Base-by-base conservation (phyloP, 2,329 filamentous ascomycete genomes). In the Daldinia sp. region DNA sequence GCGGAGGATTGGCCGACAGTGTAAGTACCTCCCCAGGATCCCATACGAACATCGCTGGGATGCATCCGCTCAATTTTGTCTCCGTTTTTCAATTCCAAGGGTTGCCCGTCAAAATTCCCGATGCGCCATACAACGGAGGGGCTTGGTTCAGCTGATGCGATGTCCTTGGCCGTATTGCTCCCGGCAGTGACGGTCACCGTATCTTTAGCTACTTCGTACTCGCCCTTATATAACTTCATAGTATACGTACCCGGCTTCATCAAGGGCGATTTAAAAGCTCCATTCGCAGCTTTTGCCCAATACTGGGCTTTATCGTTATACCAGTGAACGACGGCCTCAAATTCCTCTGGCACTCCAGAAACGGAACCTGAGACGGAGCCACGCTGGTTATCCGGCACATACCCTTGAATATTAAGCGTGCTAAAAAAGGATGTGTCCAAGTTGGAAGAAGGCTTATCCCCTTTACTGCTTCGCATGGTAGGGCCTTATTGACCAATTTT, bases 31-130 rank as follows among this genome's bases (percentile, higher is more conserved):
- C 68, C 68, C 68, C 68, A 70, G 20, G 68, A 63, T 7, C 44
- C 44, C 68, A 70, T 70, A 0, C 68, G 68, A 10, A 39, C 28
- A 13, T 70, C 68, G 50, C 58, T 68, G 3, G 68, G 68, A 56
- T 70, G 68, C 68, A 70, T 68, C 13, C 68, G 59, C 13, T 70
- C 68, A 13, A 70, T 70, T 44, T 68, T 70, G 33, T 70, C 62
- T 26, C 65, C 68, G 10, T 70, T 70, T 53, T 67, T 70, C 55
- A 70, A 28, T 44, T 70, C 68, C 5, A 65, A 35, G 2, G 68
- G 68, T 7, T 48, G 53, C 10, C 68, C 68, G 26, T 70, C 68
- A 30, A 70, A 70, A 5, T 70, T 26, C 1, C 68, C 68, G 13
- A 70, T 70, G 12, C 68, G 58, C 68, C 68, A 70, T 7, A 70